These are phyloP conservation scores for Thoreauomyces humboldtii DNA, from an alignment of 192 early-diverging fungal genomes.

Conservation along the genomic window DNA sequence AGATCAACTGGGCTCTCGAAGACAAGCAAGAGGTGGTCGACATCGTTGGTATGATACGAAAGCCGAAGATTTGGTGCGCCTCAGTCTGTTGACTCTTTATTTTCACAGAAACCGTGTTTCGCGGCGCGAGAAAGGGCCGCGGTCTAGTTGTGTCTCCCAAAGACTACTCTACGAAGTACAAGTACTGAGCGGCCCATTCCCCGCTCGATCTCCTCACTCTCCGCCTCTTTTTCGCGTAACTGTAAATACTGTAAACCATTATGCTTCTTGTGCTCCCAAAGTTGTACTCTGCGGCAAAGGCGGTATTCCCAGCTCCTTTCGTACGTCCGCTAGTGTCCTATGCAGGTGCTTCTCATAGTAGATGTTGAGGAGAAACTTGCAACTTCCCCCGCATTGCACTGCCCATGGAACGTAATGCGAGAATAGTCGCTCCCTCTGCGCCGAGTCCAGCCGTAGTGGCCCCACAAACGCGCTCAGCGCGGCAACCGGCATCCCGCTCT, in stretches of 20 bases:
- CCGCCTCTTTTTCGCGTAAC: too few species aligned
- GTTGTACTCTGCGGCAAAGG: constrained; percentile 15
- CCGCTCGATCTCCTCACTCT: too few species aligned
- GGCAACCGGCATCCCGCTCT: constrained; percentile 88
- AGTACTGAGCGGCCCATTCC: constrained; percentile 78
- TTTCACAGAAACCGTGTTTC: constrained; percentile 71
- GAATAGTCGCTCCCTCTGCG: constrained; percentile 65
- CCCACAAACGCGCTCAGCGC: constrained; percentile 81
- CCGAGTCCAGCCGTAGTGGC: constrained; percentile 62
- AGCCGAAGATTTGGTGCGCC: background rate
- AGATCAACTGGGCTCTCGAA: constrained; percentile 94
- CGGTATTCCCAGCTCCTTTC: constrained; percentile 64
- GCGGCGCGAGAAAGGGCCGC: constrained; percentile 92
- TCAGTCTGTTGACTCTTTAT: background rate
- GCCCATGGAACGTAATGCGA: constrained; percentile 87
- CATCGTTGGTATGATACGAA: constrained; percentile 19
- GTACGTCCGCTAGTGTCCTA: constrained; percentile 62
- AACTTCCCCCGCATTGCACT: constrained; percentile 71
- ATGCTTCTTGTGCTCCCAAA: too few species aligned
- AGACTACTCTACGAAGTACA: constrained; percentile 96
- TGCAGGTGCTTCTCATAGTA: constrained; percentile 85
- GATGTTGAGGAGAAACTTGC: constrained; percentile 81
- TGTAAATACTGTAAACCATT: too few species aligned
- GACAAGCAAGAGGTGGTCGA: constrained; percentile 95
- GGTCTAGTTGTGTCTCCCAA: constrained; percentile 97